Evolutionary conservation across 1,284 basidiomycete species (phyloP), one percentile per base, ranked within the genome.

Genomic region (Ganoderma multipileum): DNA sequence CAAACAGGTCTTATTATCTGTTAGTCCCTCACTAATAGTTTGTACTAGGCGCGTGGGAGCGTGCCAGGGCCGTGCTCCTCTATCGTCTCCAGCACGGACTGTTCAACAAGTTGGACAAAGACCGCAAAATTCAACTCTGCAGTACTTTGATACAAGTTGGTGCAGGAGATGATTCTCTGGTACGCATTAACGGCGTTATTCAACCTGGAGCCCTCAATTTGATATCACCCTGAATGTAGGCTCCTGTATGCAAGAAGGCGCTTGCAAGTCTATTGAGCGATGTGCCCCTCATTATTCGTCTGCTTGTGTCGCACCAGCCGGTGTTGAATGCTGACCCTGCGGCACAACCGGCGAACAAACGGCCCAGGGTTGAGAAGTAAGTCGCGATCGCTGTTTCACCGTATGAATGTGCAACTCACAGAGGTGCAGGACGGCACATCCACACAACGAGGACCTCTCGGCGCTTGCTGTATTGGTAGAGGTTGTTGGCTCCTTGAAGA

Each of bases 381-480:
- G 18, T 64, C 18, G 6, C 57, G 18, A 5, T 50, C 14, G 20
- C 9, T 41, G 3, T 23, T 30, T 14, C 41, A 3, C 38, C 23
- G 23, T 23, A 2, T n/a, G 38, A 60, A 4, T 11, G 18, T 54
- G n/a, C 12, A 8, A 26, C 42, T 63, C 7, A 38, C 6, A 23
- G 11, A 26, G 6, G 55, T 47, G 23, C n/a, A 65, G 69, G 60
- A 64, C 41, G 38, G 41, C 52, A 5, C 16, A 52, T 36, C 50
- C 64, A 7, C 62, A 70, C n/a, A 54, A 42, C 28, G 81, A 81
- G 64, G 77, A 78, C n/a, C 76, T 88, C 42, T 78, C 84, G 20
- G 80, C 84, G 14, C 75, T 94, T 60, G 85, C 81, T n/a, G 80
- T 88, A 60, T 81, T 97, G 39, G 85, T 90, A 5, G 96, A 97